A percentile compares a stretch with the other conserved stretches of the same genome.
Evolutionary conservation across 345 rosid genomes (phyloP).

Genomic region (Gossypium anomalum): DNA sequence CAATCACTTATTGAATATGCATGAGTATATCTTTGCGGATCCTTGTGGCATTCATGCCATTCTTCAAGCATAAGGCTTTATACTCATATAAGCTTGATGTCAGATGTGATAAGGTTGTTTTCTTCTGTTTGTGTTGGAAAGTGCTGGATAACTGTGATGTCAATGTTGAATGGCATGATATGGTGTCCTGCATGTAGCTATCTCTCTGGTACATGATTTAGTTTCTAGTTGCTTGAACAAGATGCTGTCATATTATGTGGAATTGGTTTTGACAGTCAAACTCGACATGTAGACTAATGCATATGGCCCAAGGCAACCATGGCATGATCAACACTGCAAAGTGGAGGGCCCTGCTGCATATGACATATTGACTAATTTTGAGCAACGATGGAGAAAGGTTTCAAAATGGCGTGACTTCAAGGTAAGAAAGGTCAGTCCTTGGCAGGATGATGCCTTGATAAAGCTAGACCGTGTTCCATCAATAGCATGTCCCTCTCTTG

Average conservation of each 20-base stretch:
- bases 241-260: neutral
- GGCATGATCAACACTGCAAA: constrained; percentile 79
- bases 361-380: constrained; percentile 58
- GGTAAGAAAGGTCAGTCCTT: constrained; percentile 42
- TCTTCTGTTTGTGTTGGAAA: constrained; percentile 2
- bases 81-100: neutral
- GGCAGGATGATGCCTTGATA: constrained; percentile 55
- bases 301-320: constrained; percentile 65
- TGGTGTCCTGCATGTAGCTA: neutral
- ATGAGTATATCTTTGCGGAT: neutral
- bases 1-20: neutral
- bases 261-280: constrained; percentile 9
- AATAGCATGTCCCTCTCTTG: constrained; percentile 48
- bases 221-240: neutral
- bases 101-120: neutral
- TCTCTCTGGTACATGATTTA: neutral
- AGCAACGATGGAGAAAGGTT: constrained; percentile 61
- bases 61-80: constrained; percentile 1
- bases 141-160: neutral
- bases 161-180: neutral
- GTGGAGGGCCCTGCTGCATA: constrained; percentile 76
- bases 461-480: constrained; percentile 53
- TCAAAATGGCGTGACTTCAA: constrained; percentile 51
- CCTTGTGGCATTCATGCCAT: neutral
- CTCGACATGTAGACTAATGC: constrained; percentile 32